Evolutionary conservation across 208 protist species (phyloP).

Genomic region (Trypanosoma congolense): DNA sequence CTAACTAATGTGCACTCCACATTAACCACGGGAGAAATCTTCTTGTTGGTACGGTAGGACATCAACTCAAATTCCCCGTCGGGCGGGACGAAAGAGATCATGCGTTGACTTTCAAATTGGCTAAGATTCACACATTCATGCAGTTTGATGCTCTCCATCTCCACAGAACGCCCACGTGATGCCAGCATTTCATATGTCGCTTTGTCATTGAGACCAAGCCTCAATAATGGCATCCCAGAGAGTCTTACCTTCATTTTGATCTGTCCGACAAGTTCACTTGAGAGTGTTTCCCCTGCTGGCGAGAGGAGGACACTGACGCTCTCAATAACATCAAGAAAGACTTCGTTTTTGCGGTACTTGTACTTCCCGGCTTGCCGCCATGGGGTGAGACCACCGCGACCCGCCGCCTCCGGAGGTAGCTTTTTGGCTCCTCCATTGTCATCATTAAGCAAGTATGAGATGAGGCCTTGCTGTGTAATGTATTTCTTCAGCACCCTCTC

Average conservation of each 20-base stretch:
- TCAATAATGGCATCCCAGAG: conserved; percentile 97
- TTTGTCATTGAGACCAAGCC: conserved; percentile 98
- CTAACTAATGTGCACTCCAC: conserved; percentile 86
- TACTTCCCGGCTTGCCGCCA: conserved; percentile 95
- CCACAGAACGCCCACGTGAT: conserved; percentile 35
- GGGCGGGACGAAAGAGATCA: conserved; percentile 94
- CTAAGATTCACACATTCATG: conserved; percentile 98
- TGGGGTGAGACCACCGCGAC: conserved; percentile 89
- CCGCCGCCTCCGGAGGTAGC: conserved; percentile 84
- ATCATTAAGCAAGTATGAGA: conserved; percentile 34
- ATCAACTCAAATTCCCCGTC: conserved; percentile 98
- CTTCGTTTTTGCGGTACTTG: conserved; percentile 96
- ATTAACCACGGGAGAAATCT: conserved; percentile 92
- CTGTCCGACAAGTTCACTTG: conserved; percentile 93
- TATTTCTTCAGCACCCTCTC: conserved; percentile 93
- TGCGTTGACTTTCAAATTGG: conserved; percentile 94
- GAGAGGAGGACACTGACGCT: conserved; percentile 95
- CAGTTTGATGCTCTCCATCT: conserved; percentile 97
- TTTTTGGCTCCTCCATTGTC: conserved; percentile 40
- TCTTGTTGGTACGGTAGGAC: conserved; percentile 95
- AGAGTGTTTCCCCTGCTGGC: conserved; percentile 89
- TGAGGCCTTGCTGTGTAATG: conserved; percentile 90
- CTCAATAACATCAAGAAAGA: conserved; percentile 99
- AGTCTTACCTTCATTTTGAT: conserved; percentile 95
- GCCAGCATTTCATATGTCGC: conserved; percentile 66